phyloP scores from a whole-genome alignment of 257 asterid genomes.

The Petunia axillaris region DNA sequence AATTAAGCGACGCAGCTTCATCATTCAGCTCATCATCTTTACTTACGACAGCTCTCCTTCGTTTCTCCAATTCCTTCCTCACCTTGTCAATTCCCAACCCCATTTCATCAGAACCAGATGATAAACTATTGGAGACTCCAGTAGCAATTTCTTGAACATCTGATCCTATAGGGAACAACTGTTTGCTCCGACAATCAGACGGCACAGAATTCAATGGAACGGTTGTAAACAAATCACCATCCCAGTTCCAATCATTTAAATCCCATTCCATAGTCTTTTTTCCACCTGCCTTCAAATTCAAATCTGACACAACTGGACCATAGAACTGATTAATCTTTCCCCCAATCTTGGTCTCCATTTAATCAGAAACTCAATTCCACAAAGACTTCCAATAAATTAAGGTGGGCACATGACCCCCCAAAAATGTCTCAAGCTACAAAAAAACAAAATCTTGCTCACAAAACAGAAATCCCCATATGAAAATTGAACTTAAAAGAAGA shows the following conservation, averaged over 20 bases:
- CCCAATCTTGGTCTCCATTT: constrained; percentile 50
- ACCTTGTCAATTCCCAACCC: constrained; percentile 47
- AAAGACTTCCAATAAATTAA: not conserved
- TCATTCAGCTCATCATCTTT: constrained; percentile 46
- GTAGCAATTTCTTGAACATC: constrained; percentile 35
- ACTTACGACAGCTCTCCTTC: constrained; percentile 54
- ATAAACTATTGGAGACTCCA: constrained; percentile 40
- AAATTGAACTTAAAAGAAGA: not conserved
- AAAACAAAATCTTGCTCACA: not conserved
- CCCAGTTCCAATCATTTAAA: constrained; percentile 93
- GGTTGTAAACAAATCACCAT: constrained; percentile 74
- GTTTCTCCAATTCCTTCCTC: constrained; percentile 67
- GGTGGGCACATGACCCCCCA: not conserved
- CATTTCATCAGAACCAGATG: constrained; percentile 48
- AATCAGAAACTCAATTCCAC: constrained; percentile 17
- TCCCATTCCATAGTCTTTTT: constrained; percentile 78
- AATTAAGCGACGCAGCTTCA: constrained; percentile 59
- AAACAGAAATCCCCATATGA: not conserved
- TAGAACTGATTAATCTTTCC: constrained; percentile 38
- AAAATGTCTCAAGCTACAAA: not conserved
- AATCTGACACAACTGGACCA: constrained; percentile 52
- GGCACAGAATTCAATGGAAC: constrained; percentile 55
- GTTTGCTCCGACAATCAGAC: constrained; percentile 63
- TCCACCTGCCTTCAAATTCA: constrained; percentile 58
- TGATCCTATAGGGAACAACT: constrained; percentile 52